A percentile compares a stretch with the other conserved stretches of the same genome.
Evolutionary conservation across 148 eudicot genomes (phyloP).

Genomic region (Vaccinium vitisidaea): DNA sequence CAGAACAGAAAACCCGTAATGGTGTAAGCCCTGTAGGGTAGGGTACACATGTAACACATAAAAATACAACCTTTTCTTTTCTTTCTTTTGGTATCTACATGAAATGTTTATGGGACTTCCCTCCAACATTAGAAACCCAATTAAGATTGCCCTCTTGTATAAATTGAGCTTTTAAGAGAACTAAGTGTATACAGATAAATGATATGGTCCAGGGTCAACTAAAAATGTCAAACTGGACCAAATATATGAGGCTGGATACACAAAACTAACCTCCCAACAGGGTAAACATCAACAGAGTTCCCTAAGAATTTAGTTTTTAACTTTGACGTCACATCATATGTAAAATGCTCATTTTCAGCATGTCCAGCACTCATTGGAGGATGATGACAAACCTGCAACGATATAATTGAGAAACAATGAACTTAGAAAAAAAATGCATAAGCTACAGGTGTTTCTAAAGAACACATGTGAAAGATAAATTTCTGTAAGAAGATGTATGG

Average conservation of each 20-base stretch:
- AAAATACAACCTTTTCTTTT: conserved; percentile 12
- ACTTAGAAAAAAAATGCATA: conserved; percentile 1
- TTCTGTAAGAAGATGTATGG: neutral
- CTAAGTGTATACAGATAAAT: neutral
- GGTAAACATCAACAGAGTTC: conserved; percentile 83
- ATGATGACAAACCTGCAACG: conserved; percentile 80
- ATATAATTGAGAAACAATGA: neutral
- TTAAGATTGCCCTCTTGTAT: neutral
- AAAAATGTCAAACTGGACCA: neutral
- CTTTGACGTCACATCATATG: conserved; percentile 85
- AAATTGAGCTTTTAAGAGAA: conserved; percentile 8
- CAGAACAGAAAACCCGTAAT: neutral
- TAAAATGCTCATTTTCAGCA: conserved; percentile 84
- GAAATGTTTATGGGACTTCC: neutral
- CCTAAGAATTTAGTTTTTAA: conserved; percentile 82
- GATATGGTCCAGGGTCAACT: neutral
- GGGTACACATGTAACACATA: neutral
- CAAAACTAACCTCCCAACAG: conserved; percentile 72
- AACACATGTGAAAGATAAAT: neutral
- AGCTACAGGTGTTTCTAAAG: neutral
- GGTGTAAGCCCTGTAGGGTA: neutral
- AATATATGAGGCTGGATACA: neutral
- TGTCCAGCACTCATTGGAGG: conserved; percentile 98
- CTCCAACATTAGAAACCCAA: neutral
- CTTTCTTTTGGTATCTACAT: neutral